Base-by-base conservation (phyloP, 176 grass and related monocot genomes). In the Puccinellia tenuiflora region DNA sequence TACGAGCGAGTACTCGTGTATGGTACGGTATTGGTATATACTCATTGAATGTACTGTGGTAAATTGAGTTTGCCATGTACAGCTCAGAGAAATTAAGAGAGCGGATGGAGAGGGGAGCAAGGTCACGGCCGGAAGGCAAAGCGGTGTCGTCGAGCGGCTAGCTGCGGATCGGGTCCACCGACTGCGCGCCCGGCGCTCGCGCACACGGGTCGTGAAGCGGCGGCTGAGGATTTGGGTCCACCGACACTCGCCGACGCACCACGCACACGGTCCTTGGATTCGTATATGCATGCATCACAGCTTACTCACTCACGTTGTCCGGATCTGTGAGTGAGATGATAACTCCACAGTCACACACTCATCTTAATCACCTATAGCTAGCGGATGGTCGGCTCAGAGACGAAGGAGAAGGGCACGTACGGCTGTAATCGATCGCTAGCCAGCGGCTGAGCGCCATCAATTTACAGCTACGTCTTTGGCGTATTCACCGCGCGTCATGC, bases 131-230 rank as follows among this genome's bases (percentile, higher is more conserved):
- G n/a, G 75, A 80, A 80, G 89, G 77, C 60, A 60, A 87, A 51
- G 60, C 60, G 31, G 65, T 80, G 90, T 92, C 86, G 84, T 64
- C 17, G 47, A 86, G 86, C 65, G 75, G 86, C 76, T 48, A 34
- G 33, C 33, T 79, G 69, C 48, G 65, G 83, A 80, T 83, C 85
- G 83, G 86, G 79, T 83, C 86, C 86, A 92, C 86, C 75, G 79
- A 83, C 67, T 21, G 63, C 34, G 60, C 38, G 30, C 28, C 35
- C 12, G 68, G 31, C 73, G 6, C 65, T 52, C 55, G 8, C 30
- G 30, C 52, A 61, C 76, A 45, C 54, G 42, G 25, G 28, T 46
- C 62, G 35, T 37, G 10, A 76, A 81, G 78, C 60, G 78, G 76
- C 57, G 78, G 76, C 57, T 74, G 66, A 52, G 75, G 51, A 35